Base-by-base conservation (phyloP, 192 early-diverging fungal species). In the Linnemannia hyalina region DNA sequence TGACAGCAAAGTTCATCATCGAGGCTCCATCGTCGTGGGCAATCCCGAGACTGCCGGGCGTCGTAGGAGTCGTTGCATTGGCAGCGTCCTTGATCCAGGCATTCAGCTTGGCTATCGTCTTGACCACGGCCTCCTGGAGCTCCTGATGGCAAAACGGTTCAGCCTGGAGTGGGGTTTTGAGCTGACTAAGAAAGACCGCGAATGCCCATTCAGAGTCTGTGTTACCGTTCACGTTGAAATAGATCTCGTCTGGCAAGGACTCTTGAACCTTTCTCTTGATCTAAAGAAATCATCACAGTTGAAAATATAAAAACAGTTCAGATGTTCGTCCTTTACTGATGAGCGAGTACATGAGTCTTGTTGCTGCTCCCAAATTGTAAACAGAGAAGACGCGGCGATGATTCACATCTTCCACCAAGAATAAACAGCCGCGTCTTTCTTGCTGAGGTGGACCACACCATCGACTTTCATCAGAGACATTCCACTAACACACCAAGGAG, bases 201-300 rank as follows among this genome's bases (percentile, higher is more conserved):
- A 96, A 96, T 1, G 94, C 93, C 88, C 93, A 93, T 87, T 96
- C 95, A 9, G 95, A 95, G 83, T 95, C 95, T 0, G 95, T 95
- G 68, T 93, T 95, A 77, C 95, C 95, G 80, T 96, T 93, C 1
- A 96, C 89, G n/a, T 88, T 82, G 74, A 93, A 76, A 73, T 91
- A 96, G 35, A 96, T 88, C 20, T 94, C 92, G 55, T 96, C 95
- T 11, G 88, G 80, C 32, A 96, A 78, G 2, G 87, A 88, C 69
- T 91, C 91, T 81, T 93, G 92, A 55, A 96, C 83, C 38, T 82
- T 82, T 38, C 95, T 90, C 77, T 95, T 95, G 77, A 96, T 95
- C 92, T 91, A 81, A 4, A 82, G 75, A 52, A 52, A 52, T 52
- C 44, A 46, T 13, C 32, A 26, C 38, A 72, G 57, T 52, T n/a